Conservation (phyloP, 331 rosid genomes). For the Telfairia occidentalis region DNA sequence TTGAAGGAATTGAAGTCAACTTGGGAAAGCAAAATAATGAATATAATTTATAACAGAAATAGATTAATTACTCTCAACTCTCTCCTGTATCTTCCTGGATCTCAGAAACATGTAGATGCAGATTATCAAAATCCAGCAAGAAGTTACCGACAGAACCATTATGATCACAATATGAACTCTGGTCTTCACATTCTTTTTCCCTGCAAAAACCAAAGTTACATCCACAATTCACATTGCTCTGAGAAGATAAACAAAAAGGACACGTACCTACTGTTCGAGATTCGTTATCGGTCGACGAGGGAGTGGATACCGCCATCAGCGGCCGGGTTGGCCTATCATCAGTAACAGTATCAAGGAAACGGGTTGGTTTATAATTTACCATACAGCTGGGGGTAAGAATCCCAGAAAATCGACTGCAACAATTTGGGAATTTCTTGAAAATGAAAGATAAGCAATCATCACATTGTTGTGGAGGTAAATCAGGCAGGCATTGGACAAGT, state of each 20-base stretch:
- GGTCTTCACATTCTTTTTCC: conserved; percentile 9
- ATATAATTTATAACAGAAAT: not conserved
- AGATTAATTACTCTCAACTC: conserved; percentile 9
- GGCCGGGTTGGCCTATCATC: not conserved
- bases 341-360: not conserved
- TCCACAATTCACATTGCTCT: not conserved
- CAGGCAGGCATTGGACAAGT: not conserved
- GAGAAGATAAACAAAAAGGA: not conserved
- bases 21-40: not conserved
- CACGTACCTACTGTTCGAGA: not conserved
- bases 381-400: not conserved
- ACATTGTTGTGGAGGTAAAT: not conserved
- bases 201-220: conserved; percentile 11
- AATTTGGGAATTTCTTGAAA: not conserved
- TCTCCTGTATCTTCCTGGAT: not conserved
- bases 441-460: not conserved
- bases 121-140: not conserved
- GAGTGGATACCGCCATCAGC: not conserved
- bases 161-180: conserved; percentile 5
- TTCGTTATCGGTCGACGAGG: not conserved
- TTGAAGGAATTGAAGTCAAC: not conserved
- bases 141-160: not conserved
- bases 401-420: not conserved
- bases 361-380: conserved; percentile 1
- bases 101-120: not conserved